Percentiles rank a stretch among this genome's conserved stretches.
Evolutionary conservation across 805 yeast genomes (phyloP).

Genomic region (Suhomyces tanzawaensis): DNA sequence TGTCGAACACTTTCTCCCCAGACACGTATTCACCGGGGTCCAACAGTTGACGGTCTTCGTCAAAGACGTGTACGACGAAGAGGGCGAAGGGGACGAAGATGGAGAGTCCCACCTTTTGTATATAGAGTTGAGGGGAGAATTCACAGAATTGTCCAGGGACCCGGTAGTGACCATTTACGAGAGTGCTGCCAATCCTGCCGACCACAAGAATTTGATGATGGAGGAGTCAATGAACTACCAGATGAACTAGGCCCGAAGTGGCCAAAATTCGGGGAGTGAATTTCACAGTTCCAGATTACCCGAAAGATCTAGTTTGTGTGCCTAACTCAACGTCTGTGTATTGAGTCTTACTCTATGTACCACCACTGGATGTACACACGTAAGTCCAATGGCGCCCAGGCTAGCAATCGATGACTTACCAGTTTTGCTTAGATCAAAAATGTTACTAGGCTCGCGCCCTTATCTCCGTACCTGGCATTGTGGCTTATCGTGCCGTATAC

Average conservation of each 20-base stretch:
- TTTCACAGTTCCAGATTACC: too few species aligned
- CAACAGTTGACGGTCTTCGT: slow-evolving; percentile 66
- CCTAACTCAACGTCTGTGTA: too few species aligned
- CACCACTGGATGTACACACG: too few species aligned
- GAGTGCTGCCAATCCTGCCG: slow-evolving; percentile 89
- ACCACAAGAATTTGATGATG: slow-evolving; percentile 50
- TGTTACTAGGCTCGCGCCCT: too few species aligned
- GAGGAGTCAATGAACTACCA: slow-evolving; percentile 5
- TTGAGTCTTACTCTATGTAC: too few species aligned
- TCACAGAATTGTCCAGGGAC: slow-evolving; percentile 52
- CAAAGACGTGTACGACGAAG: slow-evolving; percentile 50
- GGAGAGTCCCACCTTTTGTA: slow-evolving; percentile 54
- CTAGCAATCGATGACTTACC: too few species aligned
- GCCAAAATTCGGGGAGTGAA: too few species aligned
- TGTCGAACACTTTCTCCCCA: slow-evolving; percentile 79
- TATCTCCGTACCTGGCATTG: too few species aligned
- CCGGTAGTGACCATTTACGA: slow-evolving; percentile 82
- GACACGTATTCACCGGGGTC: slow-evolving; percentile 70
- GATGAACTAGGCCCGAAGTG: slow-evolving; percentile 1
- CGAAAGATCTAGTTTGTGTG: too few species aligned
- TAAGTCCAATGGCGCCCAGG: too few species aligned
- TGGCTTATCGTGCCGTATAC: too few species aligned
- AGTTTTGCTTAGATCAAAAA: too few species aligned
- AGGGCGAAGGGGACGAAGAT: slow-evolving; percentile 53
- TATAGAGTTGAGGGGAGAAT: slow-evolving; percentile 79